Conservation (phyloP, 2,329 filamentous ascomycete genomes). For the Rhinocladiella mackenziei region DNA sequence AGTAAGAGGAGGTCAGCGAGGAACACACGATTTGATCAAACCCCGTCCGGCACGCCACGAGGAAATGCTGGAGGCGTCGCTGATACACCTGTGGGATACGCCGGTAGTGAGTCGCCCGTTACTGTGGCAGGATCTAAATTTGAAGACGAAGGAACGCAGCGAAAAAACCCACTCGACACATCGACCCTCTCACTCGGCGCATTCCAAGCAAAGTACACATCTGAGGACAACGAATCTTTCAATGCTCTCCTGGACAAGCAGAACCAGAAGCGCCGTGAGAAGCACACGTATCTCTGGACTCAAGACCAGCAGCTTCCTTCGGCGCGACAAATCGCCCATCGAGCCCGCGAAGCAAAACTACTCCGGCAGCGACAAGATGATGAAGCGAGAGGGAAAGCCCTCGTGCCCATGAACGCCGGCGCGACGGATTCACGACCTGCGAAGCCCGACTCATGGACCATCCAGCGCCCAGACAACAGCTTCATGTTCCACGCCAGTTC, state of each 20-base stretch:
- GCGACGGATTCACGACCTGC: constrained; percentile 68
- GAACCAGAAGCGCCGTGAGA: constrained; percentile 77
- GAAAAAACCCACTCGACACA: constrained; percentile 53
- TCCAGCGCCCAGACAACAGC: constrained; percentile 66
- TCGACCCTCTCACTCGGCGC: constrained; percentile 72
- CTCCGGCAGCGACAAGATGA: constrained; percentile 59
- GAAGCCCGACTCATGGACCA: constrained; percentile 69
- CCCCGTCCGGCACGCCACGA: constrained; percentile 10
- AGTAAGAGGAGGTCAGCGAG: constrained; percentile 30
- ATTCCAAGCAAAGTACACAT: constrained; percentile 92
- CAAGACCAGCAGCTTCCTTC: constrained; percentile 71
- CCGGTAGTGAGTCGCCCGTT: constrained; percentile 56
- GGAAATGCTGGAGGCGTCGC: constrained; percentile 2
- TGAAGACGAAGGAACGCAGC: constrained; percentile 38
- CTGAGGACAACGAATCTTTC: constrained; percentile 97
- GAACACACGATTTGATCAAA: constrained; percentile 28
- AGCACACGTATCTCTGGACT: constrained; percentile 83
- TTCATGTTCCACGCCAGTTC: constrained; percentile 70
- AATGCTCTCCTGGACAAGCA: constrained; percentile 87
- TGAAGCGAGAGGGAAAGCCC: constrained; percentile 40
- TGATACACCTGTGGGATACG: constrained; percentile 28
- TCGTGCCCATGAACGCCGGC: constrained; percentile 57
- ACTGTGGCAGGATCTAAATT: constrained; percentile 33
- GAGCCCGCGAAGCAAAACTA: constrained; percentile 59
- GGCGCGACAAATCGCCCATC: constrained; percentile 57